Percentiles rank a stretch among this genome's conserved stretches.
These are phyloP conservation scores for Sphaceloma murrayae DNA, from an alignment of 2,329 filamentous ascomycete genomes.

Conservation along the genomic window DNA sequence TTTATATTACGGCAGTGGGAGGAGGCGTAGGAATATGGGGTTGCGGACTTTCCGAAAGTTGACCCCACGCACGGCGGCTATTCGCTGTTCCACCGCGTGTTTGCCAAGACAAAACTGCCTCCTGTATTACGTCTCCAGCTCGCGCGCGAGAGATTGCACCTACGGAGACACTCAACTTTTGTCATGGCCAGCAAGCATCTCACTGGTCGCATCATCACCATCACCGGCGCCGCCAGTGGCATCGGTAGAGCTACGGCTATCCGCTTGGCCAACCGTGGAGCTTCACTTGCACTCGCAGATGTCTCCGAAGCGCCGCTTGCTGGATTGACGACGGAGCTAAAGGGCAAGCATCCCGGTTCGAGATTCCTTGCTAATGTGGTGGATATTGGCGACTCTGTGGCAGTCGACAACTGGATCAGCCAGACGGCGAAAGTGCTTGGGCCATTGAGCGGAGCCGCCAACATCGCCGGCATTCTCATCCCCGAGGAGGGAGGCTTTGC, in stretches of 20 bases:
- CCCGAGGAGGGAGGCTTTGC: slow-evolving; percentile 8
- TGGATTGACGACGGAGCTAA: neutral
- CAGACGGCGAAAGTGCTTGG: slow-evolving; percentile 30
- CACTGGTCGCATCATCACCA: slow-evolving; percentile 24
- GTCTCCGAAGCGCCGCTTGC: slow-evolving; percentile 17
- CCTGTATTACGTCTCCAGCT: too few relatives aligned
- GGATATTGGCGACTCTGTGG: neutral
- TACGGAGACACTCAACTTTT: neutral
- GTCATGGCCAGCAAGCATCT: slow-evolving; percentile 19
- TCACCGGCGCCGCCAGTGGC: slow-evolving; percentile 29
- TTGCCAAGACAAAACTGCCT: too few relatives aligned
- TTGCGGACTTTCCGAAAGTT: neutral
- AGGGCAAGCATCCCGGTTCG: neutral
- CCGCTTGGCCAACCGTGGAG: slow-evolving; percentile 37
- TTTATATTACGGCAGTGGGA: too few relatives aligned
- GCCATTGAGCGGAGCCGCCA: slow-evolving; percentile 35
- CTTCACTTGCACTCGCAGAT: slow-evolving; percentile 35
- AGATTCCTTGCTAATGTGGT: neutral
- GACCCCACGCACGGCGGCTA: neutral
- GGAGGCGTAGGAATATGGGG: neutral
- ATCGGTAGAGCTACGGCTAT: slow-evolving; percentile 37
- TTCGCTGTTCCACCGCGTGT: neutral
- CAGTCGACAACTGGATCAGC: slow-evolving; percentile 24
- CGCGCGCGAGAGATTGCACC: too few relatives aligned
- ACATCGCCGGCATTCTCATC: slow-evolving; percentile 34